Base-by-base conservation (phyloP, 345 rosid genomes). In the Streptanthus diversifolius region DNA sequence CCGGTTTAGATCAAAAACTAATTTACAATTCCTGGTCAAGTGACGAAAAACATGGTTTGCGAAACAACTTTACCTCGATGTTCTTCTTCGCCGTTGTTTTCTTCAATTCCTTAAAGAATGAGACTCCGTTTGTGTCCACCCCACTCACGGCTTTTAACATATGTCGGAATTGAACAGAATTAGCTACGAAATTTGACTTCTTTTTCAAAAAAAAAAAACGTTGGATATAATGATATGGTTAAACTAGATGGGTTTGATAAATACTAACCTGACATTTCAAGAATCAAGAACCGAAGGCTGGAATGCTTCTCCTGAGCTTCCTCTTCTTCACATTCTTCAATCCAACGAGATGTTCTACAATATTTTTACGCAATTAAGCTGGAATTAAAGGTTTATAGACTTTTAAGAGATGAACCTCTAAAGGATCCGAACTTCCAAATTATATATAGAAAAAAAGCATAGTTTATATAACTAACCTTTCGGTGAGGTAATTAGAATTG, bases 41-140 rank as follows among this genome's bases (percentile, higher is more conserved):
- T 11, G 15, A 33, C 19, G 15, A 43, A 32, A 25, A 59, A 60
- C 12, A 8, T 32, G 6, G 72, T 37, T 51, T 37, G 15, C 27
- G 7, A 12, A 22, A 63, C 80, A 68, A 13, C 1, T 40, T 22
- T 80, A 81, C 99, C 93, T 89, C 83, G 0, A 75, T 52, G 45
- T 76, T 80, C 67, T 77, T 87, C 74, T 76, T 88, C 2, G 85
- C 87, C 53, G 87, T 69, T 73, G 83, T 79, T 82, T 83, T 84
- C 81, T 75, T 83, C 62, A 91, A 58, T 64, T 95, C 99, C 47
- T 60, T 82, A 25, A 95, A 68, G 59, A 95, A 82, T 2, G 87
- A 55, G 56, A 88, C 83, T 8, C 97, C 99, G 22, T 86, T 95
- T 43, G 97, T 91, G 83, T 95, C 99, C 15, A 90, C 88, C 65